Percentiles rank a stretch among this genome's conserved stretches.
phyloP scores from a whole-genome alignment of 345 rosid genomes.

The Erysimum cheiranthoides region DNA sequence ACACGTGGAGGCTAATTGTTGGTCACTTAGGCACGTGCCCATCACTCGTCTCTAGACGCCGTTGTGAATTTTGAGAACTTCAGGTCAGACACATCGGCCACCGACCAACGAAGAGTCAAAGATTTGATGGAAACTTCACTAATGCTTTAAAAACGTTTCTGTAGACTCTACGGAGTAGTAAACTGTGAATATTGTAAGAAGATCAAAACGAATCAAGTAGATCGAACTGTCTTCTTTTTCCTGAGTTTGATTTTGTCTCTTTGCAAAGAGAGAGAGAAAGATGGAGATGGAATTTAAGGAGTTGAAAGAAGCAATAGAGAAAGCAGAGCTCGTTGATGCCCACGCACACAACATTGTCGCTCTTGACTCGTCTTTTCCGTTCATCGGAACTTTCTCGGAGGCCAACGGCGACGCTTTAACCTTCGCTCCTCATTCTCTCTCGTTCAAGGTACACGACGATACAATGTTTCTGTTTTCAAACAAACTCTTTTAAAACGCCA shows the following conservation, averaged over 20 bases:
- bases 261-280: not conserved
- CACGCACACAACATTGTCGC: conserved; percentile 87
- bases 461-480: not conserved
- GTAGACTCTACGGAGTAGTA: not conserved
- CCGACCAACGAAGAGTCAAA: not conserved
- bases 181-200: not conserved
- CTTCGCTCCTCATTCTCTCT: conserved; percentile 68
- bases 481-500: not conserved
- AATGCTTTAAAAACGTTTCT: not conserved
- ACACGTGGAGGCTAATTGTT: conserved; percentile 9
- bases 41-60: not conserved
- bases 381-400: conserved; percentile 71
- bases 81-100: not conserved
- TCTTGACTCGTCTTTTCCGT: conserved; percentile 73
- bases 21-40: not conserved
- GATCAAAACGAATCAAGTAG: not conserved
- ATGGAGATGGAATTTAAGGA: conserved; percentile 59
- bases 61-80: not conserved
- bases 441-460: conserved; percentile 66
- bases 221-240: conserved; percentile 3
- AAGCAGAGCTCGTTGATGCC: conserved; percentile 65
- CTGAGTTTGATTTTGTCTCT: conserved; percentile 5
- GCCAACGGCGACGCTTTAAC: conserved; percentile 79
- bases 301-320: conserved; percentile 64
- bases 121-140: not conserved